A percentile compares a stretch with the other conserved stretches of the same genome.
These are phyloP conservation scores for Suhomyces terraborum DNA, from an alignment of 1,139 yeast species.

Conservation along the genomic window DNA sequence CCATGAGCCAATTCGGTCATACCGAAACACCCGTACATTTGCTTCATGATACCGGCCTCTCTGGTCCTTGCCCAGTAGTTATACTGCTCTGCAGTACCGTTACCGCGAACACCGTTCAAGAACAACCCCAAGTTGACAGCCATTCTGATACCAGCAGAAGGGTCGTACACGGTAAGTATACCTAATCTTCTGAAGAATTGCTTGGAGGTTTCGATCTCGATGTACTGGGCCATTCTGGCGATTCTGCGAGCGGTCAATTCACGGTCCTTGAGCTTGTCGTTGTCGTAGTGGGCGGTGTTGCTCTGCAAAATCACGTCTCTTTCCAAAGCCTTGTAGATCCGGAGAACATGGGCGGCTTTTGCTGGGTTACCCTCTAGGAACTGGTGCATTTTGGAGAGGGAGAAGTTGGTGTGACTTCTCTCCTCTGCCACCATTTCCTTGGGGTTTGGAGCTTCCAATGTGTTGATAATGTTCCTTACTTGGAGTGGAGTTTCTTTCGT, in stretches of 20 bases:
- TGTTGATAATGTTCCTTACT: conserved; percentile 9
- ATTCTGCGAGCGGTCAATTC: conserved; percentile 52
- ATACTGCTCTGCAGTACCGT: conserved; percentile 64
- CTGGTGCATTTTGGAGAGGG: conserved; percentile 34
- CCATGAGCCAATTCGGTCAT: conserved; percentile 97
- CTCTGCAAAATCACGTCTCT: conserved; percentile 56
- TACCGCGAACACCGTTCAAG: conserved; percentile 68
- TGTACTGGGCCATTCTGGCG: conserved; percentile 42
- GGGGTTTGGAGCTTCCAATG: conserved; percentile 22
- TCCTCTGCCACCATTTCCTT: conserved; percentile 43
- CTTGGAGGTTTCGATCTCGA: conserved; percentile 48
- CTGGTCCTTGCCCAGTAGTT: conserved; percentile 74
- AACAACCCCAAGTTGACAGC: conserved; percentile 73
- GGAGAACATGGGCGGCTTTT: conserved; percentile 46
- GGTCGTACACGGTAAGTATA: conserved; percentile 59
- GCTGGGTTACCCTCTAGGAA: conserved; percentile 58
- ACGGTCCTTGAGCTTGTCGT: conserved; percentile 50
- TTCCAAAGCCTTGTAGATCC: conserved; percentile 49
- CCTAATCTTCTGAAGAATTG: conserved; percentile 39
- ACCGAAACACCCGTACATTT: conserved; percentile 86
- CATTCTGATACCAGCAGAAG: conserved; percentile 56
- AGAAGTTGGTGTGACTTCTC: conserved; percentile 48
- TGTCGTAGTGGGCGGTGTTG: conserved; percentile 53
- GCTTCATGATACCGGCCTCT: conserved; percentile 66
- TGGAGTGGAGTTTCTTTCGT: background rate